phyloP scores from a whole-genome alignment of 352 stramenopile species.

The Aphanomyces stellatus region DNA sequence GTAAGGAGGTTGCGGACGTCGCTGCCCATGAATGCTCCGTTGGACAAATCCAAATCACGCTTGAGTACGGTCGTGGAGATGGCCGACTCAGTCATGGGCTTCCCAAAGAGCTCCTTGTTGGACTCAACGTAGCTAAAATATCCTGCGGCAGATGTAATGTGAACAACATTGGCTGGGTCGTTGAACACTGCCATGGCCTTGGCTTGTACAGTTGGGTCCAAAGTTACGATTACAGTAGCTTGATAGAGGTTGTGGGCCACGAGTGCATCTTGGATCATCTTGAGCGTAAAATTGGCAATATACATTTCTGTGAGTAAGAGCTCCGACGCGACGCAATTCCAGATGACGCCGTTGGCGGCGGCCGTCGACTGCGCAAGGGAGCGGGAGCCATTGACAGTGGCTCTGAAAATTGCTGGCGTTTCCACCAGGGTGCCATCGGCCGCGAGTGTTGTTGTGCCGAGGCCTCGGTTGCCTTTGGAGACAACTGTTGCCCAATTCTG shows the following conservation, averaged over 20 bases:
- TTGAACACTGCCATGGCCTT: background rate
- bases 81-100: background rate
- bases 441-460: background rate
- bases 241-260: background rate
- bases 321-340: background rate
- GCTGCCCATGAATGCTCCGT: background rate
- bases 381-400: background rate
- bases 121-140: background rate
- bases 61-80: background rate
- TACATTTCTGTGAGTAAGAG: background rate
- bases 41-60: background rate
- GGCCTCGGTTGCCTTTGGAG: background rate
- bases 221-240: background rate
- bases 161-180: background rate
- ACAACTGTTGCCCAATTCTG: background rate
- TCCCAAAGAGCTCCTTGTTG: background rate
- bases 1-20: background rate
- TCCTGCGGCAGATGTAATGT: background rate
- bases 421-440: background rate
- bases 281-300: background rate
- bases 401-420: background rate
- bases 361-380: too few relatives aligned
- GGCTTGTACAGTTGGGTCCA: background rate
- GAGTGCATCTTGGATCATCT: background rate
- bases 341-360: too few relatives aligned